phyloP scores from a whole-genome alignment of 305 asterid species.

The Rubia occidens region DNA sequence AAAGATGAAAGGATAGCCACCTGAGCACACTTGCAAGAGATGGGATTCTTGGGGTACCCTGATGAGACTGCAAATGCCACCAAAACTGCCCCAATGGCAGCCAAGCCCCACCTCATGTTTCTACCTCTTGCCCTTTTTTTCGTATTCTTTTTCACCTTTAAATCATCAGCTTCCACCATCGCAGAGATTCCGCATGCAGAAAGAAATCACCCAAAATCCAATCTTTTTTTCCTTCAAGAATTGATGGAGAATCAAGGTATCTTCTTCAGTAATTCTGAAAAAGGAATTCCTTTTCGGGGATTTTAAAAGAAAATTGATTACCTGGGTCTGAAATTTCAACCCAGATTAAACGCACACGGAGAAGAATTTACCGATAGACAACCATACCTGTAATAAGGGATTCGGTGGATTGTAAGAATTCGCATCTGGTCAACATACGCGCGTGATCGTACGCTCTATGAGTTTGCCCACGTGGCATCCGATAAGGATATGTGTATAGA shows the following conservation, averaged over 20 bases:
- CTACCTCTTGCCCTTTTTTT: constrained; percentile 24
- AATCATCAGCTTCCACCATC: constrained; percentile 66
- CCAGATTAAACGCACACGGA: background rate
- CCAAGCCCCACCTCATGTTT: constrained; percentile 37
- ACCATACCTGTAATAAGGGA: background rate
- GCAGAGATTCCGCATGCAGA: constrained; percentile 3
- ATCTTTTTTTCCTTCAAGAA: background rate
- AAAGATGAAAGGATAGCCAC: constrained; percentile 29
- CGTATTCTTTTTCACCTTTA: constrained; percentile 26
- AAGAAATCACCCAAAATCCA: background rate
- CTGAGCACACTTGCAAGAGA: constrained; percentile 67
- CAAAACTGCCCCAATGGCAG: constrained; percentile 41
- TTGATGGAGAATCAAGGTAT: background rate
- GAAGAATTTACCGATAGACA: background rate
- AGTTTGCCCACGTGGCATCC: background rate
- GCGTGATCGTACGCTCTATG: background rate
- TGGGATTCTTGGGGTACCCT: constrained; percentile 33
- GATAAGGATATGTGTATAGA: background rate
- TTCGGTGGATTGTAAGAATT: background rate
- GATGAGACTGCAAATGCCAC: constrained; percentile 40
- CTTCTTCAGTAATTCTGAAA: background rate
- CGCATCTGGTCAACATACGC: background rate
- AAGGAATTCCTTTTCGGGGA: background rate
- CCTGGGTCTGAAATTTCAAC: constrained; percentile 1
- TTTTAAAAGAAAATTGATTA: background rate